A percentile compares a stretch with the other conserved stretches of the same genome.
phyloP scores from a whole-genome alignment of 2,329 filamentous ascomycete species.

The Phialocephala subalpina region DNA sequence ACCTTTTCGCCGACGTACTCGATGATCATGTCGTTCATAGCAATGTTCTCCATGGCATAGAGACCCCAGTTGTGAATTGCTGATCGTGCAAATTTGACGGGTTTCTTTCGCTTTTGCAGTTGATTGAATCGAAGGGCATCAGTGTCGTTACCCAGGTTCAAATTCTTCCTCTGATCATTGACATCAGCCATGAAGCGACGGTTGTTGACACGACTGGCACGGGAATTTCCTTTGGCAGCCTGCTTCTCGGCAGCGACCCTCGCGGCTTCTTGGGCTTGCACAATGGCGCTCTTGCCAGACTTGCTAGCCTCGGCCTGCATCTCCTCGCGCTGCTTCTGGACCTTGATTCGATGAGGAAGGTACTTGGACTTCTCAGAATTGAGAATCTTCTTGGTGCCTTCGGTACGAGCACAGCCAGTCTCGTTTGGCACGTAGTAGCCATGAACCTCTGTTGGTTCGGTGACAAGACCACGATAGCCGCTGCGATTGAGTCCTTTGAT shows the following conservation, averaged over 20 bases:
- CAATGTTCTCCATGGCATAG: conserved; percentile 97
- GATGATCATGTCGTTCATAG: conserved; percentile 99
- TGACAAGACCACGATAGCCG: conserved; percentile 56
- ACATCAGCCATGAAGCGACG: conserved; percentile 93
- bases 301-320: conserved; percentile 79
- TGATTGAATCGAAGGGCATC: conserved; percentile 98
- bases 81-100: conserved; percentile 95
- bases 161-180: conserved; percentile 90
- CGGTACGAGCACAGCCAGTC: conserved; percentile 87
- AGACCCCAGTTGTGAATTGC: conserved; percentile 99
- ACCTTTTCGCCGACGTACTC: conserved; percentile 99
- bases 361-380: conserved; percentile 99
- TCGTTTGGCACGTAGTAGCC: conserved; percentile 85
- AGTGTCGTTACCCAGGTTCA: conserved; percentile 80
- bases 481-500: conserved; percentile 73
- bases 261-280: conserved; percentile 73
- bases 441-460: conserved; percentile 55
- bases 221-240: conserved; percentile 86
- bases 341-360: conserved; percentile 95
- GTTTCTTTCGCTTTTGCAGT: conserved; percentile 99
- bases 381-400: conserved; percentile 93
- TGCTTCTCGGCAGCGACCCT: conserved; percentile 82
- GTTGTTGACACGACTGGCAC: conserved; percentile 94
- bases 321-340: conserved; percentile 89
- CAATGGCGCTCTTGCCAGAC: conserved; percentile 70